Base-by-base conservation (phyloP, 2,329 filamentous ascomycete genomes). In the Fusarium fujikuroi region DNA sequence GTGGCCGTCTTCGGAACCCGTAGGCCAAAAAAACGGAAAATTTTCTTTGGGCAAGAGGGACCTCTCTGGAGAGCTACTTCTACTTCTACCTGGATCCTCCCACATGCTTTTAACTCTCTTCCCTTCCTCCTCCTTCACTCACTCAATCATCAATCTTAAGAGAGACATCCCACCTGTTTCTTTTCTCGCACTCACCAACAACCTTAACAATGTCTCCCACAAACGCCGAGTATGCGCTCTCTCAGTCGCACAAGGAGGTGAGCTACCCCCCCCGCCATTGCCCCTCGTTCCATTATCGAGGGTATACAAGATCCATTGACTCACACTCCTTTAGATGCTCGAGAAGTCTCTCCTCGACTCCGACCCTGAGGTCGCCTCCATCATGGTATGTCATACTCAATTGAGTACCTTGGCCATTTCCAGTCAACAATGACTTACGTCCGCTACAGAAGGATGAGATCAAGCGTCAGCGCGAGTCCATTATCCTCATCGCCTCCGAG, bases 401-500 rank as follows among this genome's bases (percentile, higher is more conserved):
- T 65, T 62, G 60, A 52, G 25, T 59, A 34, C 28, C 66, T 50
- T 36, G 25, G 21, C 32, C 23, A 39, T 18, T 23, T 30, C 37
- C 32, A 42, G 7, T 25, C 23, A 36, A 43, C 66, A 67, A 62
- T 66, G 47, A 62, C 80, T 84, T 75, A 84, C 81, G 63, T 66
- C 64, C 65, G 37, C 53, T 75, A 69, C 77, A 96, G 93, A 93
- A 94, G 88, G 91, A 93, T 80, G 95, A 98, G 87, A 93, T 98
- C 81, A 91, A 97, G 90, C 94, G 96, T 82, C 96, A 99, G 88
- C 92, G 94, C 84, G 95, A 99, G 89, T 98, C 95, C 79, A 97
- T 99, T 85, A 94, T 98, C 81, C 92, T 99, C 83, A 99, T 99
- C 80, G 95, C 96, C 81, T 98, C 96, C 64, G 96, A 99, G 88